Evolutionary conservation across 129 eudicot species (phyloP), one percentile per base, ranked within the genome.

Genomic region (Deinandra increscens): DNA sequence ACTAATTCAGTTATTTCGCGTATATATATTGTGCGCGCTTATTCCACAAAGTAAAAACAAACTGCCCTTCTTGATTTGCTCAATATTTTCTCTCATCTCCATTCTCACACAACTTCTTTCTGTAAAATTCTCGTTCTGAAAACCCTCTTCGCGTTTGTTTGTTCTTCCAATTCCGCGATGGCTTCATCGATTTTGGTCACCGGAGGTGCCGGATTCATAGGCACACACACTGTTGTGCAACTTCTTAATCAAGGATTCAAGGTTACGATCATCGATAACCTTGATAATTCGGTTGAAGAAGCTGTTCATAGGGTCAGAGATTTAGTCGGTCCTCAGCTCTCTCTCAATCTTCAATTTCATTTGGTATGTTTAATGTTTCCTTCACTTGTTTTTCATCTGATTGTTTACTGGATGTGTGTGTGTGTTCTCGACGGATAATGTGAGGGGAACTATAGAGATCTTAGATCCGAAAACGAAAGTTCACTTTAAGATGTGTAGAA

Each of bases 151-250:
- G 7, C 70, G 33, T 64, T 22, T 66, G 51, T 36, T 75, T 66
- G 51, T 36, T 75, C 6, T 20, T 59, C 64, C 51, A 45, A 61
- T 62, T 43, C 62, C 18, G 23, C 53, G 1, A 84, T 82, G 86
- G 75, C 37, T 64, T 79, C 82, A 3, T 71, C 75, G 42, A 80
- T 94, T 69, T 61, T 94, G 33, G 97, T 94, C 8, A 94, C 99
- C 0, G 99, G 99, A 31, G 99, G 99, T 5, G 99, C 99, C 15
- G 99, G 99, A 20, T 93, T 93, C 73, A 89, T 93, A 31, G 98
- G 98, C 60, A 84, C 96, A 1, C 98, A 93, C 77, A 89, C 96
- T 38, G 96, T 85, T 23, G 55, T 93, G 36, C 85, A 84, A 60
- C 91, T 93, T 5, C 78, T 93, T 19, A 69, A 80, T 11, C 77